phyloP scores from a whole-genome alignment of 2,329 filamentous ascomycete species.

The Cladosporium sp. region DNA sequence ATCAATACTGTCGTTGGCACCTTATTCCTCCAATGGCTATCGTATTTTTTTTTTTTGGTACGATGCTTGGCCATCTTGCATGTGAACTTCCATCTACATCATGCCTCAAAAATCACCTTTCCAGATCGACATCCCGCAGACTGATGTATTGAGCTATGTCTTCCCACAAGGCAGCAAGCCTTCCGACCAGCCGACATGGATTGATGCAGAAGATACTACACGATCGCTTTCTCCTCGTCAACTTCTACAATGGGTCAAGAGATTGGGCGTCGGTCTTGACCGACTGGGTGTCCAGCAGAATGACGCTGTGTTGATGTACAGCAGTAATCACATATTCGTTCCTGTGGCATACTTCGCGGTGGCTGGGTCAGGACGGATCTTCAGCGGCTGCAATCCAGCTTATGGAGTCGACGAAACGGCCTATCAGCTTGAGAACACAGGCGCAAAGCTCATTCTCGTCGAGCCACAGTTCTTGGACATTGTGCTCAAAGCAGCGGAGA shows the following conservation, averaged over 20 bases:
- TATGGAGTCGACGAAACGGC: constrained; percentile 81
- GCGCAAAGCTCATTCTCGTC: constrained; percentile 70
- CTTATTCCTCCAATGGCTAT: background rate
- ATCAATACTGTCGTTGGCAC: background rate
- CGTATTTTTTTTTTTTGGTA: too few relatives aligned
- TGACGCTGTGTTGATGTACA: constrained; percentile 52
- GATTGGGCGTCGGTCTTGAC: constrained; percentile 46
- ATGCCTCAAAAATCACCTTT: constrained; percentile 48
- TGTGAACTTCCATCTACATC: background rate
- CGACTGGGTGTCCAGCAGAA: constrained; percentile 40
- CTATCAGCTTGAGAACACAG: constrained; percentile 75
- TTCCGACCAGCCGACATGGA: constrained; percentile 48
- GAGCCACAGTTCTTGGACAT: constrained; percentile 62
- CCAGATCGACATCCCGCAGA: constrained; percentile 45
- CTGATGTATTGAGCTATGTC: constrained; percentile 36
- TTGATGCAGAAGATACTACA: constrained; percentile 45
- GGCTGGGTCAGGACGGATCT: constrained; percentile 50
- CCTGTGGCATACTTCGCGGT: constrained; percentile 53
- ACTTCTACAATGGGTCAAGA: constrained; percentile 47
- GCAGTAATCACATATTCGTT: constrained; percentile 53
- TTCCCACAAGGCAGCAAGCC: constrained; percentile 28
- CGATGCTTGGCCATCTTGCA: background rate
- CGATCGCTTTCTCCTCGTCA: constrained; percentile 45
- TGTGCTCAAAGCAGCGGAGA: constrained; percentile 63
- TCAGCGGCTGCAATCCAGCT: constrained; percentile 67